Percentiles rank a stretch among this genome's conserved stretches.
These are phyloP conservation scores for Eucalyptus cloeziana DNA, from an alignment of 345 rosid species.

Conservation along the genomic window DNA sequence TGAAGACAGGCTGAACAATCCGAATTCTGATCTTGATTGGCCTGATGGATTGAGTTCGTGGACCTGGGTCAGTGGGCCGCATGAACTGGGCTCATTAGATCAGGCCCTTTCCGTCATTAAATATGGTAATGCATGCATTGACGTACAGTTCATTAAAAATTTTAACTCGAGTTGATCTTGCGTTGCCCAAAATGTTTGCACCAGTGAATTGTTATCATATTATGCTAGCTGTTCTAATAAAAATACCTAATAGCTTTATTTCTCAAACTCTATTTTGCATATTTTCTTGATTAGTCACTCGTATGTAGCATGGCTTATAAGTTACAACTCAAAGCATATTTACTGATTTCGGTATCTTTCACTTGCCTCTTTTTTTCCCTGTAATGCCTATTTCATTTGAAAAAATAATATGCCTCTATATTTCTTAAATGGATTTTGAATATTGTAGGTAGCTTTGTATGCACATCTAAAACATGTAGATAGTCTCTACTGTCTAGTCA, in stretches of 20 bases:
- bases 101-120: background rate
- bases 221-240: no score
- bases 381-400: background rate
- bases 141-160: background rate
- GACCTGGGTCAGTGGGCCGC: background rate
- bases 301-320: background rate
- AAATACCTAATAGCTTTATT: background rate
- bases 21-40: background rate
- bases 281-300: background rate
- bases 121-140: background rate
- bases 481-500: background rate
- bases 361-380: background rate
- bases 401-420: background rate
- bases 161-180: background rate
- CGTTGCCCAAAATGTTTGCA: background rate
- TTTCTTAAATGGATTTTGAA: background rate
- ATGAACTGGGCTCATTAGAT: background rate
- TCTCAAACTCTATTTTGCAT: background rate
- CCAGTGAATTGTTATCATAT: background rate
- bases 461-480: background rate
- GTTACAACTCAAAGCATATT: background rate
- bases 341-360: background rate
- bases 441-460: background rate
- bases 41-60: background rate
- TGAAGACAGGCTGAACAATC: background rate